Base-by-base conservation (phyloP, 2,329 filamentous ascomycete species). In the Raffaelea deltoideospora region DNA sequence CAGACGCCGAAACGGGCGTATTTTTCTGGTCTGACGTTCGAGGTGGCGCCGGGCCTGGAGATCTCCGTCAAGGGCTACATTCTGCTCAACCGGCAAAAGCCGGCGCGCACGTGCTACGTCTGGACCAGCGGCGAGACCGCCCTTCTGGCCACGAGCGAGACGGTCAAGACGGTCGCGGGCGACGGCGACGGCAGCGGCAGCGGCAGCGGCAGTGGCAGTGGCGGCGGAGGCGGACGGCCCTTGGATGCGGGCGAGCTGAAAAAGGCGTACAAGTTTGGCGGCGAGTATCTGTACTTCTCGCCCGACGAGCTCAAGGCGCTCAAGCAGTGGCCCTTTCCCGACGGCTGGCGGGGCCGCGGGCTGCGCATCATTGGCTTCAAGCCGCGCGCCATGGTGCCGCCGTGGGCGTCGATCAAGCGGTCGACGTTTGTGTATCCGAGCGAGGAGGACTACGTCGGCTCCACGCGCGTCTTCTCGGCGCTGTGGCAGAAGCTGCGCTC, bases 291-390 rank as follows among this genome's bases (percentile, higher is more conserved):
- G 33, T 71, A 79, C 34, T 98, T 98, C 53, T 77, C 77, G 0
- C 70, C 77, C 1, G 86, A 95, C 24, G 88, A 98, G 53, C 75
- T 88, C 41, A 79, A 78, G 40, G 61, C 69, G 17, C 66, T 98
- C 40, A 77, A 78, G 42, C 64, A 83, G 45, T 47, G 45, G 45
- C n/a, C 37, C 11, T 43, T 47, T 19, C 41, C 42, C 3, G 34
- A 38, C 3, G 40, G 32, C 20, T 94, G 94, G 48, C 88, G 87
- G 3, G 68, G 80, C 2, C 83, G 85, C 0, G 65, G 83, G 11
- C 80, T 98, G 39, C 78, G 86, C 5, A 80, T 98, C 45, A 80
- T 98, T 39, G 90, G 90, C 6, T 98, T 98, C 67, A 98, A 96
- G 53, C 75, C 84, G 7, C 64, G 82, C 21, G 72, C 71, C 2